These are phyloP conservation scores for Heterococcus sp. DNA, from an alignment of 108 stramenopile genomes.

Conservation along the genomic window DNA sequence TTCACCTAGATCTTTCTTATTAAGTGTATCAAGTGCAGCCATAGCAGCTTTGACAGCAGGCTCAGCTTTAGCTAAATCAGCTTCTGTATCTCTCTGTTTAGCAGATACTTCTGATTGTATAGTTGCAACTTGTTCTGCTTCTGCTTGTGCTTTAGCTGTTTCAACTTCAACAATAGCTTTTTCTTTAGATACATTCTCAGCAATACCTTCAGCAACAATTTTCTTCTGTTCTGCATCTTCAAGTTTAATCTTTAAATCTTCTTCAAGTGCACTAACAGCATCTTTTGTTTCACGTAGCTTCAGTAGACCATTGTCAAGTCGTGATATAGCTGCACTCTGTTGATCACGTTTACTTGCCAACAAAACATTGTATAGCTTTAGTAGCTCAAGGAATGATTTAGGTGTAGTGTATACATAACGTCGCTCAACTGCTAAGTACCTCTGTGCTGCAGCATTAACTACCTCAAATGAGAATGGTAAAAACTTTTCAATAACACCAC, in stretches of 20 bases:
- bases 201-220: conserved; percentile 70
- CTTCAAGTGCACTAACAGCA: conserved; percentile 67
- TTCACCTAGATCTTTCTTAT: conserved; percentile 65
- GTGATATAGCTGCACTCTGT: conserved; percentile 53
- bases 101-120: conserved; percentile 65
- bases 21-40: conserved; percentile 66
- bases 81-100: conserved; percentile 67
- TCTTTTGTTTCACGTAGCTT: conserved; percentile 72
- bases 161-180: conserved; percentile 72
- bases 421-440: conserved; percentile 60
- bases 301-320: conserved; percentile 67
- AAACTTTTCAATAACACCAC: conserved; percentile 4
- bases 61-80: conserved; percentile 65
- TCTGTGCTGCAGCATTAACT: conserved; percentile 32
- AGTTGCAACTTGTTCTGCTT: conserved; percentile 66
- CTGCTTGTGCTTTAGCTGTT: conserved; percentile 66
- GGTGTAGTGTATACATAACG: conserved; percentile 68
- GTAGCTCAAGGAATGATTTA: conserved; percentile 69
- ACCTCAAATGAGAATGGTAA: too few species aligned
- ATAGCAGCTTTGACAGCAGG: conserved; percentile 65
- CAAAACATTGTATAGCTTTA: conserved; percentile 58
- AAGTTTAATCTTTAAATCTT: conserved; percentile 66
- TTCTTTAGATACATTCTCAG: conserved; percentile 71
- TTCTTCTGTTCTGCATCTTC: conserved; percentile 76
- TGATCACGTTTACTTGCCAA: conserved; percentile 64